Base-by-base conservation (phyloP, 2,329 filamentous ascomycete species). In the Penicillium sp. region DNA sequence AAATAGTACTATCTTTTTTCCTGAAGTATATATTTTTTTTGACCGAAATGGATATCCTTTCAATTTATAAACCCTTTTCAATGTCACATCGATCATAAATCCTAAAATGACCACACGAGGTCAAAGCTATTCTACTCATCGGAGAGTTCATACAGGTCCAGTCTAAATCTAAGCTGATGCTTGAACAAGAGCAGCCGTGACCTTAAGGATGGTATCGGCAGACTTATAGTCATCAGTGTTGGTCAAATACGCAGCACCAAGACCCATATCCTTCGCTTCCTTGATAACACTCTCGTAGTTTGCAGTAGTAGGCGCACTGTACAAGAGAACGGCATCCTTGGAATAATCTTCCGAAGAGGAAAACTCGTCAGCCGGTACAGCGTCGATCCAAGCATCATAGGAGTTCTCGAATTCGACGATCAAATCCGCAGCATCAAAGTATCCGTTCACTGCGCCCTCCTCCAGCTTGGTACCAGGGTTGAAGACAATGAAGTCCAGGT, bases 401-500 rank as follows among this genome's bases (percentile, higher is more conserved):
- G 60, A 53, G 14, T 63, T 59, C 46, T 65, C 63, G 35, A 56
- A 64, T 44, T 65, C 62, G 2, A 65, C 62, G 33, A 65, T 60
- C 10, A 65, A 51, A 19, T 63, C 57, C 1, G 63, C 63, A 0
- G 62, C 56, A 9, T 51, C 48, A 35, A 64, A 64, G 54, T 63
- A 65, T 35, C 37, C 48, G 31, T 33, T 14, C 1, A 26, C 53
- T n/a, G 57, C 50, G 19, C 48, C 57, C 8, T 37, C 44, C 16
- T 57, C 50, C 1, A 63, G 39, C 14, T 55, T 55, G 10, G 56
- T 51, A 1, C 63, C 62, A 1, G 63, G 63, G 24, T 65, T 65
- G 41, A 64, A 64, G 14, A 65, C 29, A 1, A 64, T 48, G 0
- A 43, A 60, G 11, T 22, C 27, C 7, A 65, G 39, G 4, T 43